Percentiles rank a stretch among this genome's conserved stretches.
Evolutionary conservation across 257 asterid species (phyloP).

Genomic region (Pogostemon cablin): DNA sequence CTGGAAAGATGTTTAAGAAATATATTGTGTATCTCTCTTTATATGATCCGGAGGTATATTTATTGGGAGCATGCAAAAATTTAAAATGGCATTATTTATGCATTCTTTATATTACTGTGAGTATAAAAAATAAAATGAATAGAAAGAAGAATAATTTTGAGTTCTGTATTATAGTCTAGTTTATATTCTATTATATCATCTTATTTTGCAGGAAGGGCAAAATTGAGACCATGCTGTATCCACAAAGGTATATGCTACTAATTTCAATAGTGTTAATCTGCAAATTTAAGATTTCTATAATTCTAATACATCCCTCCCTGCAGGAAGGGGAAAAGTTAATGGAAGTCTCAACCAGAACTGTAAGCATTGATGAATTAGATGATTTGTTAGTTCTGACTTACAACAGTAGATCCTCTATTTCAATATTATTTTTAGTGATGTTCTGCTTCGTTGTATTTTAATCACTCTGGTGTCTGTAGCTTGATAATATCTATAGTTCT

Average conservation of each 20-base stretch:
- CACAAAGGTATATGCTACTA: conserved; percentile 31
- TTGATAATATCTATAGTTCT: not conserved
- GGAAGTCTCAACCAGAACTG: conserved; percentile 32
- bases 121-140: not conserved
- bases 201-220: conserved; percentile 39
- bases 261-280: not conserved
- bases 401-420: conserved; percentile 12
- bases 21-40: not conserved
- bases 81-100: too few relatives aligned
- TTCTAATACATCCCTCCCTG: conserved; percentile 27
- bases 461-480: conserved; percentile 15
- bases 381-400: not conserved
- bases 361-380: conserved; percentile 21
- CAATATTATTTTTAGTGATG: conserved; percentile 9
- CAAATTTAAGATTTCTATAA: conserved; percentile 1
- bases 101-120: too few relatives aligned
- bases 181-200: conserved; percentile 28
- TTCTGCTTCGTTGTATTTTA: conserved; percentile 1
- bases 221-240: conserved; percentile 27
- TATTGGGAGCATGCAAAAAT: conserved; percentile 5
- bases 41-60: too few relatives aligned
- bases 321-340: conserved; percentile 36
- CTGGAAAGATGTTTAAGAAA: not conserved
- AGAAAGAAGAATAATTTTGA: not conserved
- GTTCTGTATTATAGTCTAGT: conserved; percentile 20